phyloP scores from a whole-genome alignment of 805 yeast species.

The Zygoascus flipseniorum region DNA sequence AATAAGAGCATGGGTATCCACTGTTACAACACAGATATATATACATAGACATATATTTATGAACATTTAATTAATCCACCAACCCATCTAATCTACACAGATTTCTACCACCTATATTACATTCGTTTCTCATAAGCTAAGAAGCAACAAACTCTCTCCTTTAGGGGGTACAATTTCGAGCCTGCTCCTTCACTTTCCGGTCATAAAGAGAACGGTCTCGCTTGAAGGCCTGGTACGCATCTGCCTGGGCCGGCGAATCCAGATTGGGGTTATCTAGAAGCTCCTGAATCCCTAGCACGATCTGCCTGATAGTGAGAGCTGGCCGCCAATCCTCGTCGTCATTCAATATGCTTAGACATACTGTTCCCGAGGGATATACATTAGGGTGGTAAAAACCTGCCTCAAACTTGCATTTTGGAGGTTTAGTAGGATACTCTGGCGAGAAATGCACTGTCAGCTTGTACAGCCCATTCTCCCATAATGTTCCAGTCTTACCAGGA shows the following conservation, averaged over 20 bases:
- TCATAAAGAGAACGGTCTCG: conserved; percentile 64
- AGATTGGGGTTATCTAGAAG: conserved; percentile 85
- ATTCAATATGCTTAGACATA: conserved; percentile 84
- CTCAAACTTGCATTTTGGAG: conserved; percentile 89
- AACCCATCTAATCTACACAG: too few relatives aligned
- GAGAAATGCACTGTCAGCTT: conserved; percentile 80
- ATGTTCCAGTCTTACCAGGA: conserved; percentile 82
- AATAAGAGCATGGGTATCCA: too few relatives aligned
- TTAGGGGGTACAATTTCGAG: conserved; percentile 50
- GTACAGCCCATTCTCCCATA: conserved; percentile 86
- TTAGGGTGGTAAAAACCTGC: conserved; percentile 93
- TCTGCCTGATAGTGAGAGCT: conserved; percentile 83
- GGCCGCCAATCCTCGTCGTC: conserved; percentile 99
- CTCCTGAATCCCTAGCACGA: conserved; percentile 87
- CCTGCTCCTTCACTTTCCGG: conserved; percentile 72
- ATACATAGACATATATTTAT: too few relatives aligned
- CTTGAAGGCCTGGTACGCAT: conserved; percentile 63
- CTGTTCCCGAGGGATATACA: conserved; percentile 95
- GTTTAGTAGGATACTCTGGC: conserved; percentile 88
- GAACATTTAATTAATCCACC: too few relatives aligned
- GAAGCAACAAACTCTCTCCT: not conserved
- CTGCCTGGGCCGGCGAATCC: conserved; percentile 94
- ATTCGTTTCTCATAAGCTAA: not conserved
- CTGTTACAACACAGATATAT: too few relatives aligned
- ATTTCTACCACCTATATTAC: not conserved